Evolutionary conservation across 805 yeast species (phyloP).

Genomic region (Hanseniaspora hatyaiensis): DNA sequence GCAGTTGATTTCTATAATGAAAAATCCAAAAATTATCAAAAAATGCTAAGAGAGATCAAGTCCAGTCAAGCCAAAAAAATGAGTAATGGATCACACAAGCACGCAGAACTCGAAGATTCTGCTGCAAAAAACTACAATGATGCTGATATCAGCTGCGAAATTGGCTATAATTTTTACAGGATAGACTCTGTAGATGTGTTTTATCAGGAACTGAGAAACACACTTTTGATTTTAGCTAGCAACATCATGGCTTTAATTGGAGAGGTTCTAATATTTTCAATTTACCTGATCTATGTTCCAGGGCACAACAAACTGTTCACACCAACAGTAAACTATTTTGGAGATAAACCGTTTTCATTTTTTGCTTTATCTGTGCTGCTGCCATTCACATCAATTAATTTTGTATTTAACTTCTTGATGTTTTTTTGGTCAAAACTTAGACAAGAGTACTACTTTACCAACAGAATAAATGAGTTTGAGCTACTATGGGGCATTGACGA

Average conservation of each 20-base stretch:
- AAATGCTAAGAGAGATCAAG: conserved; percentile 1
- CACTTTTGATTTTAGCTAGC: conserved; percentile 19
- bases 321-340: conserved; percentile 28
- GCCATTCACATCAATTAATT: conserved; percentile 26
- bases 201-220: conserved; percentile 16
- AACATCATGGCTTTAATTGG: conserved; percentile 27
- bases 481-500: conserved; percentile 16
- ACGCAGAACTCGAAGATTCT: no score
- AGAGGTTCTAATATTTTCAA: conserved; percentile 29
- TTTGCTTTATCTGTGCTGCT: conserved; percentile 27
- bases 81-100: no score
- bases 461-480: conserved; percentile 20
- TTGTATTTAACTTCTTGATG: conserved; percentile 20
- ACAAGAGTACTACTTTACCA: conserved; percentile 15
- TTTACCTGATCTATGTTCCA: conserved; percentile 34
- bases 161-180: conserved; percentile 12
- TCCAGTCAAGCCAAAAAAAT: neutral
- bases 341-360: conserved; percentile 25
- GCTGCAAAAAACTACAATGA: neutral
- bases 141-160: neutral
- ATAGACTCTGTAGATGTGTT: conserved; percentile 17
- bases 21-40: neutral
- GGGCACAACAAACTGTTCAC: conserved; percentile 28
- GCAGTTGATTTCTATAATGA: conserved; percentile 3
- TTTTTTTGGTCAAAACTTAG: conserved; percentile 21